Percentiles rank a stretch among this genome's conserved stretches.
Evolutionary conservation across 164 flowering plant genomes (phyloP).

Genomic region (Umbellularia californica): DNA sequence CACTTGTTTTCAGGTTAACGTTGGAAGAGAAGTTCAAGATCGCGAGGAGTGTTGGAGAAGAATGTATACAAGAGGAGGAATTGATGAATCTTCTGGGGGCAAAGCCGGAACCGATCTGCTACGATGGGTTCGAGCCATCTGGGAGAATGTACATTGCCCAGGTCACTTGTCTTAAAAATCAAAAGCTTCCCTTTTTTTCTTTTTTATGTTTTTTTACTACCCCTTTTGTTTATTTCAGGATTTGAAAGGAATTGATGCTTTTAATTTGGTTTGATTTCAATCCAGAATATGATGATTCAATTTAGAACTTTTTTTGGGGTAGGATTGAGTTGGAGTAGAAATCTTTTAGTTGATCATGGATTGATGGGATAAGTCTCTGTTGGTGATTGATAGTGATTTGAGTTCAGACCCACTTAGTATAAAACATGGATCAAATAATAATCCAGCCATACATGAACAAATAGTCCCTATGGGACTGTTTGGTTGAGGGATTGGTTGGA

Average conservation of each 20-base stretch:
- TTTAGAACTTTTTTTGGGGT: too few species aligned
- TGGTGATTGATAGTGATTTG: too few species aligned
- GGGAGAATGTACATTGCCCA: constrained; percentile 25
- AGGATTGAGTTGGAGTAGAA: too few species aligned
- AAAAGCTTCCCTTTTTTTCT: not conserved
- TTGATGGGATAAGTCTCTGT: too few species aligned
- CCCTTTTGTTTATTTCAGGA: not conserved
- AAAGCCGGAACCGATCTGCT: constrained; percentile 18
- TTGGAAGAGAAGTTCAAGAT: constrained; percentile 13
- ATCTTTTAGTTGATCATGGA: too few species aligned
- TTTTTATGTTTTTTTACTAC: not conserved
- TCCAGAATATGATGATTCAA: too few species aligned
- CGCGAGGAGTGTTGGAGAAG: constrained; percentile 19
- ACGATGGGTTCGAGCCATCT: constrained; percentile 22
- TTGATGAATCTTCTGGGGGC: constrained; percentile 13
- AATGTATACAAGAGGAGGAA: constrained; percentile 23
- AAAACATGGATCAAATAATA: too few species aligned
- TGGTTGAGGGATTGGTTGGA: too few species aligned
- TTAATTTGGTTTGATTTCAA: too few species aligned
- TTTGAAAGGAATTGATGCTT: not conserved
- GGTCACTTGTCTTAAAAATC: constrained; percentile 4
- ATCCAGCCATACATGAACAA: too few species aligned
- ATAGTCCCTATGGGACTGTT: too few species aligned
- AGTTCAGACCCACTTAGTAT: too few species aligned
- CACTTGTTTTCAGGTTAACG: constrained; percentile 9